Evolutionary conservation across 768 basidiomycete species (phyloP).

Genomic region (Kwoniella heveanensis): DNA sequence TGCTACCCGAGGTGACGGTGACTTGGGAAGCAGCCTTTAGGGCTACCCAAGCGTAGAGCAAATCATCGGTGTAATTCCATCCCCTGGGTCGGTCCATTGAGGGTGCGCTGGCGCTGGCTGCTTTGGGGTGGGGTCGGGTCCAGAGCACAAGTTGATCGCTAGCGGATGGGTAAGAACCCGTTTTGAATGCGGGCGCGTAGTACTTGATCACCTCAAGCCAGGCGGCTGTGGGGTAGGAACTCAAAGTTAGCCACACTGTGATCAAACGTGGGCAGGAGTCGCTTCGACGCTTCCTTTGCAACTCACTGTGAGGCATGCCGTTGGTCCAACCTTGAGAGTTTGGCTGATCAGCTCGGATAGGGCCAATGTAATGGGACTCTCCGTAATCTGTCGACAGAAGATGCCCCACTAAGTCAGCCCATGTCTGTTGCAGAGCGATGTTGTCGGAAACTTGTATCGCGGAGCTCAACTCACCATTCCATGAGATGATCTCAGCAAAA

Average conservation of each 20-base stretch:
- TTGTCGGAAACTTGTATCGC: too few relatives aligned
- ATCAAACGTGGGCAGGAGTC: neutral
- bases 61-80: conserved; percentile 46
- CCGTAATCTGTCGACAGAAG: conserved; percentile 39
- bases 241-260: neutral
- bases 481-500: conserved; percentile 56
- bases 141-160: conserved; percentile 49
- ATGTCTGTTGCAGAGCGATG: too few relatives aligned
- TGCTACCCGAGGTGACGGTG: conserved; percentile 33
- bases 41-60: conserved; percentile 49
- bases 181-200: conserved; percentile 55
- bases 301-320: conserved; percentile 48
- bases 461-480: conserved; percentile 53
- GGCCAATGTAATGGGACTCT: conserved; percentile 52
- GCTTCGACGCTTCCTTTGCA: too few relatives aligned
- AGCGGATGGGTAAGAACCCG: conserved; percentile 47
- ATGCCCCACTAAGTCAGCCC: too few relatives aligned
- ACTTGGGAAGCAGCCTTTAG: conserved; percentile 37
- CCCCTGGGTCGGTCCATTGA: conserved; percentile 34
- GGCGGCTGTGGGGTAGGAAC: conserved; percentile 16
- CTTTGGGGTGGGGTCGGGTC: conserved; percentile 52
- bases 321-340: conserved; percentile 51
- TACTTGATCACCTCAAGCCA: conserved; percentile 40
- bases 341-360: conserved; percentile 49
- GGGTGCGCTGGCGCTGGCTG: conserved; percentile 40